These are phyloP conservation scores for Calonectria hongkongensis DNA, from an alignment of 2,329 filamentous ascomycete genomes.

Conservation along the genomic window DNA sequence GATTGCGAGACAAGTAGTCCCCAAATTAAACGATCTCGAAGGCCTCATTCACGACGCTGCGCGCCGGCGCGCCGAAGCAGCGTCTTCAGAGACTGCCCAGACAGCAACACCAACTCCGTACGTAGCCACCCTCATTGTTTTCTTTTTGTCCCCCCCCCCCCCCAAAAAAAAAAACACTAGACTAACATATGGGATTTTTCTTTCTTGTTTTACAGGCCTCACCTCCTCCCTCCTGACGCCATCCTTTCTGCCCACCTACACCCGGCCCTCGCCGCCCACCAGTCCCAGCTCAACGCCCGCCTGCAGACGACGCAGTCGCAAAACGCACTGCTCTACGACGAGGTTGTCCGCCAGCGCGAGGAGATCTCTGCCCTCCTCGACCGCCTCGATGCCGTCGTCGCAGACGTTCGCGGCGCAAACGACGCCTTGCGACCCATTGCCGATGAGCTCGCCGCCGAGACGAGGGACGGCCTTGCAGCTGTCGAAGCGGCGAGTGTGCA, in stretches of 20 bases:
- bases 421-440: slow-evolving; percentile 67
- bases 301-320: slow-evolving; percentile 74
- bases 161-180: neutral
- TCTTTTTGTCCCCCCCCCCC: neutral
- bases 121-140: slow-evolving; percentile 46
- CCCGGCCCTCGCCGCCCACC: slow-evolving; percentile 71
- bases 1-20: slow-evolving; percentile 70
- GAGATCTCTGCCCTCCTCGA: slow-evolving; percentile 72
- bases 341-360: slow-evolving; percentile 71
- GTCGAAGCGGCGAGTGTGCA: slow-evolving; percentile 43
- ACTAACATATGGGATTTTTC: slow-evolving; percentile 16
- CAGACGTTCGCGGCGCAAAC: slow-evolving; percentile 73
- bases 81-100: slow-evolving; percentile 43
- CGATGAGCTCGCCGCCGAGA: slow-evolving; percentile 70
- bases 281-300: slow-evolving; percentile 73
- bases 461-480: slow-evolving; percentile 58
- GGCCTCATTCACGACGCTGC: slow-evolving; percentile 71
- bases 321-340: slow-evolving; percentile 72
- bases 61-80: slow-evolving; percentile 46
- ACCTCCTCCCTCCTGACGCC: slow-evolving; percentile 71
- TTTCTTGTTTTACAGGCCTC: slow-evolving; percentile 63
- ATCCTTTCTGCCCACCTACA: slow-evolving; percentile 74
- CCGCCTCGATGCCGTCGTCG: slow-evolving; percentile 70
- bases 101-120: slow-evolving; percentile 67
- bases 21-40: slow-evolving; percentile 76